Evolutionary conservation across 768 basidiomycete species (phyloP), one percentile per base, ranked within the genome.

Genomic region (Naganishia antarctica): DNA sequence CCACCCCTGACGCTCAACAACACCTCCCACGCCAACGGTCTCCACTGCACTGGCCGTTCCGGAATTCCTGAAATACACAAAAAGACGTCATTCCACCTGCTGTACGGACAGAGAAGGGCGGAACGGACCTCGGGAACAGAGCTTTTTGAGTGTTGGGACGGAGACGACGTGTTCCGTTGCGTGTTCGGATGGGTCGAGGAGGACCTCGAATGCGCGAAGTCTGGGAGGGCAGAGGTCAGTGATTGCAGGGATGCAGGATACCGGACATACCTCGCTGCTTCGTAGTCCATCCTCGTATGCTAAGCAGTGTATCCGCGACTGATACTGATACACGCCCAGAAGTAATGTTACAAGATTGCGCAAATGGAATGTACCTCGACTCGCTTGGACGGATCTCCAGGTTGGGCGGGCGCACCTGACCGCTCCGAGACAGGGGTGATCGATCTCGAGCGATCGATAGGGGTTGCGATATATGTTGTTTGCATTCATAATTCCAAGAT

Each of bases 61-160:
- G 73, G 76, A 16, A 75, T 76, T 21, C 76, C 76, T 75, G 34
- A n/a, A n/a, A n/a, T n/a, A n/a, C n/a, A n/a, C n/a, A n/a, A n/a
- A n/a, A n/a, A n/a, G n/a, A n/a, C n/a, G n/a, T n/a, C n/a, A n/a
- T n/a, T n/a, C n/a, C n/a, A n/a, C n/a, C n/a, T n/a, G n/a, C n/a
- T n/a, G n/a, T n/a, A 28, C 5, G 31, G 12, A 21, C 46, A 13
- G 1, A 37, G 34, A 15, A 15, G 34, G 34, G 15, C 7, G 21
- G 21, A 16, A 21, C 49, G 26, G 21, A 77, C 76, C 76, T 67
- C 66, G 64, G 9, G 69, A 66, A 49, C 74, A 74, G 0, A 76
- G 66, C 29, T 63, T 49, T 23, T 74, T 62, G 16, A 76, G 67
- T 1, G 69, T 59, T 16, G 66, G 57, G 28, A 78, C 60, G 46